These are phyloP conservation scores for Kockiozyma suomiensis DNA, from an alignment of 805 yeast species.

Conservation along the genomic window DNA sequence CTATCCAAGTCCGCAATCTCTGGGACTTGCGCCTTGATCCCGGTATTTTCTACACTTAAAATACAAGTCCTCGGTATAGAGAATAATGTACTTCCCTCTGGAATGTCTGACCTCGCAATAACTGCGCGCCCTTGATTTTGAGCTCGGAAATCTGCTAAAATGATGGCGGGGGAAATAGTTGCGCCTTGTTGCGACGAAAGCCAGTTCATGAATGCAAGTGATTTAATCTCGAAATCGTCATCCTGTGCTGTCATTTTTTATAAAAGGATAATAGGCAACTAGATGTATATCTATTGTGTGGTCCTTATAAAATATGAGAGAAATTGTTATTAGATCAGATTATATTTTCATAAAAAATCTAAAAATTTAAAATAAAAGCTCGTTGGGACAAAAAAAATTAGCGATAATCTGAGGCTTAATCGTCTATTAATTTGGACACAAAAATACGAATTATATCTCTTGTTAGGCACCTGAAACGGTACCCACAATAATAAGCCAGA, in stretches of 20 bases:
- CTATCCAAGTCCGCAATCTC: slow-evolving; percentile 47
- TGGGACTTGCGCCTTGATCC: slow-evolving; percentile 34
- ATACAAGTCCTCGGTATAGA: slow-evolving; percentile 63
- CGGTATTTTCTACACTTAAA: slow-evolving; percentile 59
- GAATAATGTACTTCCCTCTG: slow-evolving; percentile 65
- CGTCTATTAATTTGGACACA: too few relatives aligned
- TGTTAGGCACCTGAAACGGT: too few relatives aligned
- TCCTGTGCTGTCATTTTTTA: background rate
- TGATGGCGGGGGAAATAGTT: slow-evolving; percentile 57
- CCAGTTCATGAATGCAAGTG: slow-evolving; percentile 24
- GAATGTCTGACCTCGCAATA: slow-evolving; percentile 63
- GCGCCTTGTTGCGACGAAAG: slow-evolving; percentile 22
- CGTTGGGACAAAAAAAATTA: background rate
- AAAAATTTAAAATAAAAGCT: too few relatives aligned
- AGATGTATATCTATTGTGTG: too few relatives aligned
- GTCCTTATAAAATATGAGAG: too few relatives aligned
- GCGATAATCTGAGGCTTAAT: background rate
- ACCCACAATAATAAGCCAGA: too few relatives aligned
- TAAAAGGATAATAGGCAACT: background rate
- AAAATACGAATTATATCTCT: too few relatives aligned
- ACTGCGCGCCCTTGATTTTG: slow-evolving; percentile 77
- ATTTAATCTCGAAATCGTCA: background rate
- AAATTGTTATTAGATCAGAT: too few relatives aligned
- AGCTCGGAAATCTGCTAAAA: slow-evolving; percentile 61
- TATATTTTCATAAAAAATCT: too few relatives aligned